Evolutionary conservation across 352 stramenopile genomes (phyloP).

Genomic region (Pythium aphanidermatum): DNA sequence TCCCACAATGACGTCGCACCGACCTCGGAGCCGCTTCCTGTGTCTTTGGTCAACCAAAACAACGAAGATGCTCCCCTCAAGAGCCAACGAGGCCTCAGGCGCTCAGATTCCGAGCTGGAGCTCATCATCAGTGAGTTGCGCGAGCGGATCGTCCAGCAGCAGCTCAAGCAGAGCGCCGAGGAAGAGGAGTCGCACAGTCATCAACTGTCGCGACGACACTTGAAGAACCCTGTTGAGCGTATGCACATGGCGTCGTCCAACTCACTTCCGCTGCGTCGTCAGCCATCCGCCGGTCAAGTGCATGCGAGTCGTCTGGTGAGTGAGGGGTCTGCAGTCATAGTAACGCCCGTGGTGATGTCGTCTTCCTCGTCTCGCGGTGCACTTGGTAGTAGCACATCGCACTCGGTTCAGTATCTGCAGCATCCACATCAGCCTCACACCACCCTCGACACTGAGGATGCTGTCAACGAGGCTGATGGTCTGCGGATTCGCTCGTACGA

Average conservation of each 20-base stretch:
- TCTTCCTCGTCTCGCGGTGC: constrained; percentile 6
- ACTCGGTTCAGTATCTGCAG: neutral
- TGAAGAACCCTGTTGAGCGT: constrained; percentile 62
- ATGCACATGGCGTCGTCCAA: constrained; percentile 21
- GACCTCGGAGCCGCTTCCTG: neutral
- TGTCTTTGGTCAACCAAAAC: neutral
- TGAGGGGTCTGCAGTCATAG: constrained; percentile 15
- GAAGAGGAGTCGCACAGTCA: neutral
- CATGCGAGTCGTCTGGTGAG: constrained; percentile 9
- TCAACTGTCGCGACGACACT: constrained; percentile 30
- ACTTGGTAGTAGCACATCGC: neutral
- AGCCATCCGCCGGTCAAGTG: constrained; percentile 14
- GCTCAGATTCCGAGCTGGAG: constrained; percentile 57
- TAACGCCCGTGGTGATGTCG: constrained; percentile 6
- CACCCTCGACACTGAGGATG: neutral
- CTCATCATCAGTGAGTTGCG: constrained; percentile 59
- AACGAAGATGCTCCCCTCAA: neutral
- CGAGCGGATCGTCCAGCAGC: constrained; percentile 43
- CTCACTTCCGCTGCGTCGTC: constrained; percentile 11
- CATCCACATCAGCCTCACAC: neutral
- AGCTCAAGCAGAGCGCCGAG: constrained; percentile 11
- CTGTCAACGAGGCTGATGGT: constrained; percentile 1
- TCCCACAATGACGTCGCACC: constrained; percentile 5
- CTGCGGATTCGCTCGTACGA: constrained; percentile 18
- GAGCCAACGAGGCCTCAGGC: constrained; percentile 13